phyloP scores from a whole-genome alignment of 2,329 filamentous ascomycete species.

The Metarhizium anisopliae region DNA sequence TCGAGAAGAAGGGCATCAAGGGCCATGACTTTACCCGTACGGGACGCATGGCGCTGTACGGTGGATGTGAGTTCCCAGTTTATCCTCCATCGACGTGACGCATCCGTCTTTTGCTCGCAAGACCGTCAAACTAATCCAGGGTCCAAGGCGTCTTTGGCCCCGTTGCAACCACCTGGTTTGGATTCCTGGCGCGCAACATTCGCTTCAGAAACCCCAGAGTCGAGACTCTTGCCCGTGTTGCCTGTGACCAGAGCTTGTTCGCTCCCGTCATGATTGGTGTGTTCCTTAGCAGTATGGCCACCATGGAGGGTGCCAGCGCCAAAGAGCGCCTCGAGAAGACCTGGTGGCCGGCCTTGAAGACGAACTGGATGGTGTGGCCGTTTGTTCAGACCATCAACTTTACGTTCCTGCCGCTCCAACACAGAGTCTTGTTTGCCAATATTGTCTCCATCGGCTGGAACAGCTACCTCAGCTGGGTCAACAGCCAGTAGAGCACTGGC shows the following conservation, averaged over 20 bases:
- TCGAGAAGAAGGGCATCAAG: slow-evolving; percentile 70
- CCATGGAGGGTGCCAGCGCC: slow-evolving; percentile 57
- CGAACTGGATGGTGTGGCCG: slow-evolving; percentile 88
- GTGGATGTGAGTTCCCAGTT: slow-evolving; percentile 49
- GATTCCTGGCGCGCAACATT: slow-evolving; percentile 64
- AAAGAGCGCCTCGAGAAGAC: slow-evolving; percentile 61
- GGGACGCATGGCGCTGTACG: slow-evolving; percentile 71
- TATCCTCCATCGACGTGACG: not conserved
- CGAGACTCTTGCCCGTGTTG: slow-evolving; percentile 71
- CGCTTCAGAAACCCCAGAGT: slow-evolving; percentile 52
- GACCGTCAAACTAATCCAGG: not conserved
- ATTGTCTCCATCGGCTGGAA: slow-evolving; percentile 63
- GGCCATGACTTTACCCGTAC: slow-evolving; percentile 69
- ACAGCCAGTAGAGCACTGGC: slow-evolving; percentile 30
- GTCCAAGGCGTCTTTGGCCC: slow-evolving; percentile 70
- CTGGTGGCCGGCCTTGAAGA: slow-evolving; percentile 63
- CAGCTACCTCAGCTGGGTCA: slow-evolving; percentile 54
- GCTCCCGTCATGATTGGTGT: slow-evolving; percentile 73
- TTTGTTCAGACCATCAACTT: slow-evolving; percentile 81
- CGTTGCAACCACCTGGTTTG: slow-evolving; percentile 79
- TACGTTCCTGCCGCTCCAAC: slow-evolving; percentile 72
- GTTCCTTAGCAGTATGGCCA: slow-evolving; percentile 79
- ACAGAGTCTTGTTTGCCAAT: slow-evolving; percentile 81
- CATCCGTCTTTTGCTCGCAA: slow-evolving; percentile 1
- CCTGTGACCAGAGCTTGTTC: slow-evolving; percentile 72